Base-by-base conservation (phyloP, 148 eudicot species). In the Diospyros kaki region DNA sequence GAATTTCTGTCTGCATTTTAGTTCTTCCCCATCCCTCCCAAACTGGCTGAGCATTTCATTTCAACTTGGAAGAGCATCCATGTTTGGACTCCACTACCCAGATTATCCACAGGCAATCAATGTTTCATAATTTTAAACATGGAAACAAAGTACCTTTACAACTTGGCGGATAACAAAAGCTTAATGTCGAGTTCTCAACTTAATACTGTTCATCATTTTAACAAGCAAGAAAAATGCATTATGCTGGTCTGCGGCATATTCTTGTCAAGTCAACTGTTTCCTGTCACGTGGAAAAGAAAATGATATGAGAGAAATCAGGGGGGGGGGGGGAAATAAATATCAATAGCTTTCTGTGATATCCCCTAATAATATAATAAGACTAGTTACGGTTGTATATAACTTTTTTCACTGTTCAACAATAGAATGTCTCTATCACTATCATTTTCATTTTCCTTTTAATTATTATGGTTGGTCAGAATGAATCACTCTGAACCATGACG, bases 221-320 rank as follows among this genome's bases (percentile, higher is more conserved):
- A 75, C 58, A 63, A 43, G 52, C 59, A 5, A 2, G 17, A 9
- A 51, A 72, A 43, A 9, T 39, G 64, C 71, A 44, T 71, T 48
- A 75, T 50, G 69, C 59, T 48, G 98, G 97, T 73, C 98, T 84
- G 77, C 89, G 82, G 77, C 97, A 93, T 58, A 93, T 54, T 81
- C 87, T 87, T 74, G 69, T 66, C 75, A 88, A 80, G 61, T 66
- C 73, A 54, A 93, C 81, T 41, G 79, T 81, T 64, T 79, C 94
- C 98, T 93, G 93, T 61, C 77, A 75, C 38, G 60, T 0, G 28
- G 28, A 61, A 53, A 41, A 54, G 63, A 41, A 56, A 28, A 79
- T n/a, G 38, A 28, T 0, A 28, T 28, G 54, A 7, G 8, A 69
- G 54, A 7, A 5, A 66, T 64, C 38, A 60, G 44, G 52, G 38